These are phyloP conservation scores for Zymoseptoria brevis DNA, from an alignment of 2,329 filamentous ascomycete species.

Conservation along the genomic window DNA sequence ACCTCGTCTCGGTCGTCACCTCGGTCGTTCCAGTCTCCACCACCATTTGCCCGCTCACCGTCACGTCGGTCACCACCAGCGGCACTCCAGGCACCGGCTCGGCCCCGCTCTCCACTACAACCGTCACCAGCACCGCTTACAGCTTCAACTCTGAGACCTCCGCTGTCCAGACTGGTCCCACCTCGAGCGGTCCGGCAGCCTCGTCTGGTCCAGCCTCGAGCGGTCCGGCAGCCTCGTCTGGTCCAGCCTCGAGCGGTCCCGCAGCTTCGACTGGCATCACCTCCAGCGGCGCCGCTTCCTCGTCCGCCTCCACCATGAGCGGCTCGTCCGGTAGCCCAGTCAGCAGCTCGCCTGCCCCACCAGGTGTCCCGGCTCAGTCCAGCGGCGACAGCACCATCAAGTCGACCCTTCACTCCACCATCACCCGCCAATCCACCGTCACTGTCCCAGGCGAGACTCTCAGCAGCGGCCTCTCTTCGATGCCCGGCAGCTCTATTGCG, in stretches of 20 bases:
- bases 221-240: not conserved
- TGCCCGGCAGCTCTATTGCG: constrained; percentile 1
- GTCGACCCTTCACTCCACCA: not conserved
- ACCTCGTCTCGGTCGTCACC: constrained; percentile 30
- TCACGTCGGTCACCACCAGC: constrained; percentile 18
- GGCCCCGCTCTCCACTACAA: not conserved
- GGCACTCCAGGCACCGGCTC: constrained; percentile 2
- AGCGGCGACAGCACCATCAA: not conserved
- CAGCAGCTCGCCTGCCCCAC: not conserved
- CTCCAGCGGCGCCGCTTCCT: not conserved
- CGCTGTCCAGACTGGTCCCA: not conserved
- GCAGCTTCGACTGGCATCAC: not conserved
- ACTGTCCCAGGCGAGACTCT: constrained; percentile 3
- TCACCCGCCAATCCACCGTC: constrained; percentile 1
- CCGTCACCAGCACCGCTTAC: not conserved
- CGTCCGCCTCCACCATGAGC: not conserved
- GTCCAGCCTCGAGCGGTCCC: not conserved
- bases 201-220: not conserved
- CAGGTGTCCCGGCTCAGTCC: not conserved
- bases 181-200: not conserved
- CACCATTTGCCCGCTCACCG: constrained; percentile 37
- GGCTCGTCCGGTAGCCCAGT: not conserved
- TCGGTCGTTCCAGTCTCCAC: constrained; percentile 35
- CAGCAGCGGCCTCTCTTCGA: not conserved
- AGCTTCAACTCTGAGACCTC: not conserved